Evolutionary conservation across 441 rosid genomes (phyloP).

Genomic region (Adansonia grandidieri): DNA sequence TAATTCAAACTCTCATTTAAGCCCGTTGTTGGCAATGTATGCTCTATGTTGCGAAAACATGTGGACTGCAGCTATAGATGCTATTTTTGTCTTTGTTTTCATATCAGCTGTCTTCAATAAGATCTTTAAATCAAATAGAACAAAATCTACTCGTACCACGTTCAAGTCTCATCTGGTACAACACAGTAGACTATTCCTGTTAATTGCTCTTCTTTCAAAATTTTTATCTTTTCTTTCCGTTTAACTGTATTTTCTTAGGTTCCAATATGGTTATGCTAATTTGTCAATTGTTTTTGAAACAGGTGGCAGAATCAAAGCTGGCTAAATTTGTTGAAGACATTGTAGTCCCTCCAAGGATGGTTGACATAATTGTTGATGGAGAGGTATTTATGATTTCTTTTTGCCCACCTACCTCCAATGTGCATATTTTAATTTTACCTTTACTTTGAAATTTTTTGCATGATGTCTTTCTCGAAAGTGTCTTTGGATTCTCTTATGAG

Average conservation of each 20-base stretch:
- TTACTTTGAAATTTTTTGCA: slow-evolving; percentile 13
- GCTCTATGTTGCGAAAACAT: background rate
- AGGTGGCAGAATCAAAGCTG: slow-evolving; percentile 97
- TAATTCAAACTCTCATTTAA: background rate
- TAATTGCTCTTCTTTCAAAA: background rate
- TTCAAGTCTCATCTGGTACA: background rate
- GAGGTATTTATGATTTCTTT: slow-evolving; percentile 69
- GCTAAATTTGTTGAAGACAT: slow-evolving; percentile 98
- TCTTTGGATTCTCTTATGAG: slow-evolving; percentile 4
- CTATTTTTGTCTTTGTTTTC: slow-evolving; percentile 3
- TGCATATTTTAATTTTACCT: slow-evolving; percentile 1
- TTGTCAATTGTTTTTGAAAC: slow-evolving; percentile 32
- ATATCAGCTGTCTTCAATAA: background rate
- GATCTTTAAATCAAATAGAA: slow-evolving; percentile 1
- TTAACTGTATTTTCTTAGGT: slow-evolving; percentile 17
- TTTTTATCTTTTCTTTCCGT: slow-evolving; percentile 8
- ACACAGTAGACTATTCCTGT: background rate
- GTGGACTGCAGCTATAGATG: background rate
- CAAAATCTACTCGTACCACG: background rate
- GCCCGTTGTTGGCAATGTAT: background rate
- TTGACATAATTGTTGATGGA: slow-evolving; percentile 95
- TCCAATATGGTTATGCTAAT: slow-evolving; percentile 22
- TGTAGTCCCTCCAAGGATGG: slow-evolving; percentile 96
- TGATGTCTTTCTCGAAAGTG: background rate
- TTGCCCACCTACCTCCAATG: slow-evolving; percentile 16